Evolutionary conservation across 805 yeast genomes (phyloP).

Genomic region (Grigorovia jiainica): DNA sequence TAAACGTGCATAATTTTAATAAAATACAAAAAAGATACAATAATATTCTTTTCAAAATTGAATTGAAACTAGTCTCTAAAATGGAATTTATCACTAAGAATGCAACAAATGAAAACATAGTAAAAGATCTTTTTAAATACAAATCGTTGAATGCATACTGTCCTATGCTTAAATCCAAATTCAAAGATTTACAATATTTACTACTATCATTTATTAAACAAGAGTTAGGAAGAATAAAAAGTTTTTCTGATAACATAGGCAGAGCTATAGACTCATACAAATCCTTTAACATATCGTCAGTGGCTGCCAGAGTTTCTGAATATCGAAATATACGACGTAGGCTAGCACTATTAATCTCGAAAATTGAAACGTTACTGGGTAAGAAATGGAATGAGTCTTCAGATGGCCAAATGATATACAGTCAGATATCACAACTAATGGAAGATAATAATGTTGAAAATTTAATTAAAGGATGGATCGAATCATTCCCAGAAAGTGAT

Average conservation of each 20-base stretch:
- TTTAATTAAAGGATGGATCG: slow-evolving; percentile 43
- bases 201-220: slow-evolving; percentile 39
- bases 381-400: slow-evolving; percentile 51
- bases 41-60: slow-evolving; percentile 36
- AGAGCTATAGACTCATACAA: neutral
- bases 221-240: slow-evolving; percentile 38
- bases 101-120: slow-evolving; percentile 38
- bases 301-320: slow-evolving; percentile 45
- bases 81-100: slow-evolving; percentile 32
- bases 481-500: slow-evolving; percentile 16
- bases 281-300: slow-evolving; percentile 34
- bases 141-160: slow-evolving; percentile 37
- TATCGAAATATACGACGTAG: slow-evolving; percentile 41
- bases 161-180: slow-evolving; percentile 46
- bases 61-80: slow-evolving; percentile 34
- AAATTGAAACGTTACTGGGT: slow-evolving; percentile 47
- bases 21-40: slow-evolving; percentile 34
- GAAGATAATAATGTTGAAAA: slow-evolving; percentile 36
- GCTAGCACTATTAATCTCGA: slow-evolving; percentile 32
- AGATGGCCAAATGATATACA: slow-evolving; percentile 56
- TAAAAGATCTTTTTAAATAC: slow-evolving; percentile 41
- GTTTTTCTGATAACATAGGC: slow-evolving; percentile 18
- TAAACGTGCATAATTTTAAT: slow-evolving; percentile 26
- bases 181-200: slow-evolving; percentile 49
- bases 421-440: slow-evolving; percentile 39